These are phyloP conservation scores for Tetrastigma voinierianum DNA, from an alignment of 164 flowering plant genomes.

Conservation along the genomic window DNA sequence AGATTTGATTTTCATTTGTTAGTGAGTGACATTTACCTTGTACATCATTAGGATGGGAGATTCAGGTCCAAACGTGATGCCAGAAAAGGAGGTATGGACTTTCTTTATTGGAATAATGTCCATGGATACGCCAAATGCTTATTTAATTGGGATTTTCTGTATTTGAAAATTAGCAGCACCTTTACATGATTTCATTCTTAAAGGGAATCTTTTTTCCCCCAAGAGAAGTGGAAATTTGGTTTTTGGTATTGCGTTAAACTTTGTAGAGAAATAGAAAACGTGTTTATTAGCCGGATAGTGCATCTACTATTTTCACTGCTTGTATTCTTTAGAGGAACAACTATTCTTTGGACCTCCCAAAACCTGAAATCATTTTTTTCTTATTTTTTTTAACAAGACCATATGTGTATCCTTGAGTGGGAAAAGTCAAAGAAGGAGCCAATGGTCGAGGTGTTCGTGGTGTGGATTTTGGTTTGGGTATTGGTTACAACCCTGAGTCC, in stretches of 20 bases:
- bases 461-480: constrained; percentile 94
- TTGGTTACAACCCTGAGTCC: constrained; percentile 78
- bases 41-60: constrained; percentile 78
- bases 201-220: background rate
- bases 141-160: background rate
- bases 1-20: background rate
- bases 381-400: background rate
- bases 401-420: constrained; percentile 52
- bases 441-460: constrained; percentile 92
- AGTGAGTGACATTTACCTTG: constrained; percentile 27
- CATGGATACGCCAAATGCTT: too few relatives aligned
- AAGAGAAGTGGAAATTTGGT: background rate
- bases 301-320: too few relatives aligned
- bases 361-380: background rate
- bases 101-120: background rate
- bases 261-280: too few relatives aligned
- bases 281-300: too few relatives aligned
- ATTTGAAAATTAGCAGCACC: background rate
- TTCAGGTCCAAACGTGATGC: constrained; percentile 95
- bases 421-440: constrained; percentile 67
- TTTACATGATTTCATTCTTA: background rate
- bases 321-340: too few relatives aligned
- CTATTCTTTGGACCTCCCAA: too few relatives aligned
- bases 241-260: background rate
- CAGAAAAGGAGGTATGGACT: constrained; percentile 85